These are phyloP conservation scores for Aspergillus fumigatus DNA, from an alignment of 2,329 filamentous ascomycete species.

Conservation along the genomic window DNA sequence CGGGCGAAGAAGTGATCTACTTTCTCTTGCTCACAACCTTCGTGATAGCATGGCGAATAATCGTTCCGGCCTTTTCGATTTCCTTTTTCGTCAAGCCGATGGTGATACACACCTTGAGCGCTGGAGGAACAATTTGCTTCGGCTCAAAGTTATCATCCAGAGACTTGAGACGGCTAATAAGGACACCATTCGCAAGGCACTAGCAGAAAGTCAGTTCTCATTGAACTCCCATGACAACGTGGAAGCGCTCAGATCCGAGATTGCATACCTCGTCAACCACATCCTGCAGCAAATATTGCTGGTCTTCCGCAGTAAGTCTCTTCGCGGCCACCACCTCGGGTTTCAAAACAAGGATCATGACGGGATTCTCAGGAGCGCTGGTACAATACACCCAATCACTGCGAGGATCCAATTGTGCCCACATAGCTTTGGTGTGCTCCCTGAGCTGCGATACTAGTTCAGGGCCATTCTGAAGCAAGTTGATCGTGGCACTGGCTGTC, in stretches of 20 bases:
- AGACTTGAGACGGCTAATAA: constrained; percentile 82
- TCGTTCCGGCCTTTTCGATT: constrained; percentile 85
- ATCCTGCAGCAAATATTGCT: constrained; percentile 81
- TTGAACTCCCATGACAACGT: neutral
- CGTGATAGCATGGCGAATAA: constrained; percentile 86
- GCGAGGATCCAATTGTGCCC: constrained; percentile 80
- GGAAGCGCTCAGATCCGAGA: neutral
- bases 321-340: constrained; percentile 71
- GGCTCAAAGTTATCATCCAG: constrained; percentile 63
- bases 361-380: constrained; percentile 77
- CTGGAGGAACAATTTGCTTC: constrained; percentile 68
- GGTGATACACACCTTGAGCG: constrained; percentile 87
- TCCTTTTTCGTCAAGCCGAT: constrained; percentile 88
- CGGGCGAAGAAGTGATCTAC: constrained; percentile 23
- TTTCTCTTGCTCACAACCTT: constrained; percentile 69
- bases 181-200: constrained; percentile 79
- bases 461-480: constrained; percentile 78
- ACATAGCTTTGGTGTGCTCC: constrained; percentile 83
- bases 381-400: constrained; percentile 89
- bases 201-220: constrained; percentile 34
- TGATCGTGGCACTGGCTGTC: constrained; percentile 88
- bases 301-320: constrained; percentile 66
- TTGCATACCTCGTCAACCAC: constrained; percentile 85
- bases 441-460: constrained; percentile 73
- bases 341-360: constrained; percentile 80